phyloP scores from a whole-genome alignment of 345 rosid genomes.

The Populus davidiana region DNA sequence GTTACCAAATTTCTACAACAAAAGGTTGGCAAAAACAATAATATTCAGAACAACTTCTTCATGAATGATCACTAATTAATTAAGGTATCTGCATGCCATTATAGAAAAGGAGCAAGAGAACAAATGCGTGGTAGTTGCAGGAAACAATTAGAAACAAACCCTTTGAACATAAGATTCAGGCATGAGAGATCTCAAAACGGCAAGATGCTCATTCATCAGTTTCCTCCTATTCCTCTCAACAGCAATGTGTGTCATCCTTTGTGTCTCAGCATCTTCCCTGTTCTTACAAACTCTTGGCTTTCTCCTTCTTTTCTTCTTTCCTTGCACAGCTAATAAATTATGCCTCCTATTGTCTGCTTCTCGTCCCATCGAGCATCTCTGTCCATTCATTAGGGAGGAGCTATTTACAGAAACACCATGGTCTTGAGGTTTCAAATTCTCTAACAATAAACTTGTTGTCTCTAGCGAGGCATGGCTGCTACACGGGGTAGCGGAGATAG shows the following conservation, averaged over 20 bases:
- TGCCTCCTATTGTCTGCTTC: conserved; percentile 13
- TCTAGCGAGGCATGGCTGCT: conserved; percentile 28
- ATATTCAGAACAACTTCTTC: background rate
- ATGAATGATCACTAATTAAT: background rate
- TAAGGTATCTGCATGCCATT: background rate
- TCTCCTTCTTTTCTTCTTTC: conserved; percentile 66
- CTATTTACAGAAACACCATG: conserved; percentile 24
- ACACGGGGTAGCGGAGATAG: conserved; percentile 56
- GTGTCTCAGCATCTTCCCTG: conserved; percentile 80
- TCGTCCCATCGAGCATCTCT: background rate
- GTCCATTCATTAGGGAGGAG: conserved; percentile 12
- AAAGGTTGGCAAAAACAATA: background rate
- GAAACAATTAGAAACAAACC: conserved; percentile 32
- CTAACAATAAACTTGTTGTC: conserved; percentile 10
- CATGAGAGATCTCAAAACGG: conserved; percentile 79
- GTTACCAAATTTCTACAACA: background rate
- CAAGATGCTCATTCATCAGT: conserved; percentile 83
- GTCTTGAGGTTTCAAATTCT: conserved; percentile 17
- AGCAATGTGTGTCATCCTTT: conserved; percentile 90
- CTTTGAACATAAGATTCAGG: conserved; percentile 79
- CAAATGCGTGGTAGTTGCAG: background rate
- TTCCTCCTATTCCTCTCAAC: conserved; percentile 86
- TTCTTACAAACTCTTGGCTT: conserved; percentile 75
- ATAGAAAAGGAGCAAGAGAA: background rate
- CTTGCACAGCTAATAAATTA: conserved; percentile 33